Evolutionary conservation across 495 filamentous ascomycete genomes (phyloP).

Genomic region (Podospora didyma): DNA sequence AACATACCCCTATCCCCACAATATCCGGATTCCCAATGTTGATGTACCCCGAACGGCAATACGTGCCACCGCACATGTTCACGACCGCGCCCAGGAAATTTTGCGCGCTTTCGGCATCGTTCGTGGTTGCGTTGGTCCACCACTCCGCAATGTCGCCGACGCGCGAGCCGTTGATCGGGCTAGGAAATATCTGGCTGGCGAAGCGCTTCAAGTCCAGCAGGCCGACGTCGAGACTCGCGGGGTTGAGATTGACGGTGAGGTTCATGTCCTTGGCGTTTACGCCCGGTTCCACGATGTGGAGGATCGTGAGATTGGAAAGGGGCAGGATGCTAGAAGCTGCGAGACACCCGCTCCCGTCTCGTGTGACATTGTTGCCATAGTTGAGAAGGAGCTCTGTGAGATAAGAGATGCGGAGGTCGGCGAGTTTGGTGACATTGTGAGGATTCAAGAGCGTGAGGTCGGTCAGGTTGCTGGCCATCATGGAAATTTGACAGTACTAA

Average conservation of each 20-base stretch:
- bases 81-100: constrained; percentile 11
- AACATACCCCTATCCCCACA: constrained; percentile 15
- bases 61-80: constrained; percentile 9
- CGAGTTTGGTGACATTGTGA: constrained; percentile 5
- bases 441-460: constrained; percentile 2
- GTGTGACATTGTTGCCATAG: constrained; percentile 23
- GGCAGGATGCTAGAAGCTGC: constrained; percentile 13
- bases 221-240: constrained; percentile 10
- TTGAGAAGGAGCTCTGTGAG: constrained; percentile 13
- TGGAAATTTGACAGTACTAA: too few relatives aligned
- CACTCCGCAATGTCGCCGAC: constrained; percentile 14
- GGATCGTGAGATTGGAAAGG: constrained; percentile 2
- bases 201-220: constrained; percentile 7
- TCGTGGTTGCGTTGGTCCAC: constrained; percentile 12
- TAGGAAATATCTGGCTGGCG: constrained; percentile 13
- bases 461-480: not conserved
- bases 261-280: not conserved
- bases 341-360: constrained; percentile 18
- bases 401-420: constrained; percentile 8
- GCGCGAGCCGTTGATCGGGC: constrained; percentile 13
- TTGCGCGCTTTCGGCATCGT: constrained; percentile 1
- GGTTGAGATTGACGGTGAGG: constrained; percentile 3
- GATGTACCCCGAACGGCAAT: constrained; percentile 11
- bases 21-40: constrained; percentile 19
- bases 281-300: not conserved